Base-by-base conservation (phyloP, 1,284 basidiomycete genomes). In the Schizophyllum amplum region DNA sequence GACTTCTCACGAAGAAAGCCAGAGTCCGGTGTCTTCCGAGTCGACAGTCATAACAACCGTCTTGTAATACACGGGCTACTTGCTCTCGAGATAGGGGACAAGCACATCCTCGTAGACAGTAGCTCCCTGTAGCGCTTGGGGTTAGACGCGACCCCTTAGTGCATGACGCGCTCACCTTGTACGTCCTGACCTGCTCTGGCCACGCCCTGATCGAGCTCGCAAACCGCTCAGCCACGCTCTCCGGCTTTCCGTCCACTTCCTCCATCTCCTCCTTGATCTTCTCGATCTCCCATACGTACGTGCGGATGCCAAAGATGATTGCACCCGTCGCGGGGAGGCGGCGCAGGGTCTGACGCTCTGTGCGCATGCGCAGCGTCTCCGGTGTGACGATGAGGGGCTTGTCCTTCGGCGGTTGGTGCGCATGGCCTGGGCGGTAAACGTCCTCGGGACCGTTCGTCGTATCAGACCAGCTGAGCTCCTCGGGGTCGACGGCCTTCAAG, bases 261-360 rank as follows among this genome's bases (percentile, higher is more conserved):
- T 80, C 75, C 20, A 21, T 21, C 13, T 50, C 48, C 11, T 24
- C 48, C 48, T 50, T 24, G 13, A 21, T 21, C 24, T 50, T 50
- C 46, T 74, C 76, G 7, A 91, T 68, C 4, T 80, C 79, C n/a
- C 80, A 81, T 58, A 86, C 63, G 67, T 91, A 89, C 42, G 86
- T 87, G 17, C 87, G 76, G 63, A 92, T 87, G 47, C 84, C 87
- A 67, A 92, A 92, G n/a, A 87, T 73, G 48, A 92, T 76, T 15
- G 82, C 86, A 1, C 89, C 88, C 23, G 79, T 83, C 9, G 75
- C 72, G 1, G 83, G 79, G 17, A 90, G 75, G 23, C 90, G 75
- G 42, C 90, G 75, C 54, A 92, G 70, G 9, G 84, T 87, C 71
- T 92, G 89, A 33, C 87, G 74, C 66, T 92, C 90, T 11, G 79